Evolutionary conservation across 371 early-diverging fungal genomes (phyloP).

Genomic region (Apophysomyces sp.): DNA sequence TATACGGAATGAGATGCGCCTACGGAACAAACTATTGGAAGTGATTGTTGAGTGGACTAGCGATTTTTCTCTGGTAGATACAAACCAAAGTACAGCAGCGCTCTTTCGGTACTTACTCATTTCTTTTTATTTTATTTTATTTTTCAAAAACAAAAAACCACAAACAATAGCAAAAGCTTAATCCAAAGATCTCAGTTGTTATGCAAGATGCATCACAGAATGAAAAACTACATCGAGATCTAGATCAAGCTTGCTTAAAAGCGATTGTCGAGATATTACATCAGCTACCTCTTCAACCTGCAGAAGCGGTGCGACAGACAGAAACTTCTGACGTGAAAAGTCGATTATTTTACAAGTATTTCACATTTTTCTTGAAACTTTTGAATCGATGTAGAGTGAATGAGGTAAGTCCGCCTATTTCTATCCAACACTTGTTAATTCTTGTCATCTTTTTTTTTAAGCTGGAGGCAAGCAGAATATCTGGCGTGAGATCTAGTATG

Average conservation of each 20-base stretch:
- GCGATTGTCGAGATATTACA: constrained; percentile 76
- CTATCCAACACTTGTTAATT: background rate
- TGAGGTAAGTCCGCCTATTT: constrained; percentile 26
- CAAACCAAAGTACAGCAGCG: background rate
- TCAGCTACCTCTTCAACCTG: constrained; percentile 81
- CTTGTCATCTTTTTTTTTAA: background rate
- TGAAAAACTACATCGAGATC: constrained; percentile 69
- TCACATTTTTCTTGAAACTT: constrained; percentile 82
- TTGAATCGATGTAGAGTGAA: constrained; percentile 75
- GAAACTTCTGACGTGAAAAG: constrained; percentile 66
- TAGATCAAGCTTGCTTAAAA: constrained; percentile 83
- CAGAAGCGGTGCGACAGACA: constrained; percentile 57
- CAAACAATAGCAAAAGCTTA: constrained; percentile 22
- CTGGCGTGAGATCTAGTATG: constrained; percentile 13
- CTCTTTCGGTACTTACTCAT: background rate
- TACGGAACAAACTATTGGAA: constrained; percentile 80
- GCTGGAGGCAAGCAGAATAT: constrained; percentile 11
- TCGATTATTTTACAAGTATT: constrained; percentile 79
- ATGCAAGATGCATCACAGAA: constrained; percentile 26
- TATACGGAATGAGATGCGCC: constrained; percentile 76
- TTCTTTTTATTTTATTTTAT: background rate
- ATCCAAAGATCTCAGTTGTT: constrained; percentile 2
- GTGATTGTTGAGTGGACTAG: constrained; percentile 85
- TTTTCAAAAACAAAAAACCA: no score
- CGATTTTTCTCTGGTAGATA: constrained; percentile 60